Evolutionary conservation across 2,329 filamentous ascomycete genomes (phyloP).

Genomic region (Xylariaceae sp.): DNA sequence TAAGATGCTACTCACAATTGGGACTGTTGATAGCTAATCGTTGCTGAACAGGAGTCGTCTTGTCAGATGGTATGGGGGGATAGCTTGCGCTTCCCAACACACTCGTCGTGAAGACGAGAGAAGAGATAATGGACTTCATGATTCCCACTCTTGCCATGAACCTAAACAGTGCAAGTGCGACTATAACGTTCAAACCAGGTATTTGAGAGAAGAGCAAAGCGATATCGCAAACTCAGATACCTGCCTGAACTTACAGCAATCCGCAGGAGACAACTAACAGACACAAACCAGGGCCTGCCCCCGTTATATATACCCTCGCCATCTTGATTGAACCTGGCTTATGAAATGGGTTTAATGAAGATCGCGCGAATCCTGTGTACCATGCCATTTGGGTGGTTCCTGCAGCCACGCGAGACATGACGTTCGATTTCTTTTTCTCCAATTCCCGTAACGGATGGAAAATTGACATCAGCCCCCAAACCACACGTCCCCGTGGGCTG

Average conservation of each 20-base stretch:
- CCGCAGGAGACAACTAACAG: too few species aligned
- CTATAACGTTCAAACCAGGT: not conserved
- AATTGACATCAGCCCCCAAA: too few species aligned
- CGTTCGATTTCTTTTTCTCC: too few species aligned
- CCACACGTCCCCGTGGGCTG: slow-evolving; percentile 20
- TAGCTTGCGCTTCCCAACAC: slow-evolving; percentile 33
- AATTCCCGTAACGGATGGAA: slow-evolving; percentile 4
- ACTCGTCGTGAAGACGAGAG: slow-evolving; percentile 26
- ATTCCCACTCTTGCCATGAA: slow-evolving; percentile 5
- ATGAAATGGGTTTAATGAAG: too few species aligned
- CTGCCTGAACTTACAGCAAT: too few species aligned
- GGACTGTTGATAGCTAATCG: slow-evolving; percentile 48
- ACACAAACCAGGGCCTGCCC: too few species aligned
- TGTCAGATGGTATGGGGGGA: slow-evolving; percentile 44
- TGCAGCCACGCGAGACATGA: too few species aligned
- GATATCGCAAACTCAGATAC: too few species aligned
- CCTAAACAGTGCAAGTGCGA: not conserved
- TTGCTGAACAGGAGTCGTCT: slow-evolving; percentile 52
- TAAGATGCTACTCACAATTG: slow-evolving; percentile 36
- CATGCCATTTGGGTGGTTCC: too few species aligned
- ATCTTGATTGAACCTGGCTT: too few species aligned
- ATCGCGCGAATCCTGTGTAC: too few species aligned
- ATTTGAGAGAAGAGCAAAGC: not conserved
- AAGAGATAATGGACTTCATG: slow-evolving; percentile 23
- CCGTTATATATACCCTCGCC: too few species aligned